These are phyloP conservation scores for Malbranchea zuffiana DNA, from an alignment of 2,329 filamentous ascomycete genomes.

Conservation along the genomic window DNA sequence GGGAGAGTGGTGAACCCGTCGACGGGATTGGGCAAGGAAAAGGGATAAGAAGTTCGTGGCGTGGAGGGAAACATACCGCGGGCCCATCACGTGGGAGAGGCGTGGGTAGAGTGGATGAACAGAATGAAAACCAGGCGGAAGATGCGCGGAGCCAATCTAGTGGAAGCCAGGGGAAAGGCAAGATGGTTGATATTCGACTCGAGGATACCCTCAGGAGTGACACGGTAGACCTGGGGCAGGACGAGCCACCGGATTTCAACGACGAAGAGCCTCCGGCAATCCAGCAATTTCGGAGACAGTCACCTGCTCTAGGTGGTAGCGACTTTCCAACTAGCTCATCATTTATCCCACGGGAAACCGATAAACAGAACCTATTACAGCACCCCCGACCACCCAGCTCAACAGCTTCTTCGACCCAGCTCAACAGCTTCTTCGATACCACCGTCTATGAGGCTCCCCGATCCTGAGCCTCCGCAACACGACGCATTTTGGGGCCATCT, in stretches of 20 bases:
- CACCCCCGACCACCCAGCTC: slow-evolving; percentile 40
- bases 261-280: slow-evolving; percentile 45
- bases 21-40: slow-evolving; percentile 35
- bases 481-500: slow-evolving; percentile 88
- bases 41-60: slow-evolving; percentile 49
- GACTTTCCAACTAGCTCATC: slow-evolving; percentile 29
- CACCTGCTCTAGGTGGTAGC: slow-evolving; percentile 29
- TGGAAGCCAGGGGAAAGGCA: slow-evolving; percentile 48
- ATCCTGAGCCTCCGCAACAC: slow-evolving; percentile 63
- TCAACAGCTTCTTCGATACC: slow-evolving; percentile 45
- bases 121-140: slow-evolving; percentile 27
- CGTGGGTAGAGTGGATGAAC: slow-evolving; percentile 25
- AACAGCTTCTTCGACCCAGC: slow-evolving; percentile 35
- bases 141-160: slow-evolving; percentile 21
- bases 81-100: slow-evolving; percentile 11
- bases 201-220: slow-evolving; percentile 50
- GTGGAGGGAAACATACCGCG: slow-evolving; percentile 35
- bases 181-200: slow-evolving; percentile 77
- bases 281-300: slow-evolving; percentile 43
- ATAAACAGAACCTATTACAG: slow-evolving; percentile 39
- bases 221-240: slow-evolving; percentile 34
- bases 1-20: slow-evolving; percentile 42
- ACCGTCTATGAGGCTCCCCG: slow-evolving; percentile 46
- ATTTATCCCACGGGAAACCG: slow-evolving; percentile 42
- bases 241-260: slow-evolving; percentile 29